Conservation (phyloP, 345 rosid genomes). For the Mallotus nudiflorus region DNA sequence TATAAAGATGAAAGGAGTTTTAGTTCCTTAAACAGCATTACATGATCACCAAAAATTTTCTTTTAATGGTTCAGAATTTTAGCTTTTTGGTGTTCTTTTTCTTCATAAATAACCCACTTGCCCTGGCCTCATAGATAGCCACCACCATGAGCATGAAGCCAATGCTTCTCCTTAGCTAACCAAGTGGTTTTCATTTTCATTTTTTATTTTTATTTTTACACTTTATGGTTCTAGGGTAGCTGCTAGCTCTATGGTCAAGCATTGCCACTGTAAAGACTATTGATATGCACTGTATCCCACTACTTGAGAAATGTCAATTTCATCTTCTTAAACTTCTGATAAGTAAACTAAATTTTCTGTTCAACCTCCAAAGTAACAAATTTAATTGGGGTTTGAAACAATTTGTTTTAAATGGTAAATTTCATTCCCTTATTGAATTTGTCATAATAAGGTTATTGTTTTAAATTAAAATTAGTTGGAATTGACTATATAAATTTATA, state of each 20-base stretch:
- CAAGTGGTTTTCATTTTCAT: too few species aligned
- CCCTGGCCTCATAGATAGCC: neutral
- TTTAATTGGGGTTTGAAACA: too few species aligned
- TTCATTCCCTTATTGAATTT: too few species aligned
- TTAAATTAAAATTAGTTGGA: too few species aligned
- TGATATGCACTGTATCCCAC: slow-evolving; percentile 20
- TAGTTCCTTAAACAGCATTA: neutral
- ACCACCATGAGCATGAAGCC: neutral
- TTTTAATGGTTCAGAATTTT: neutral
- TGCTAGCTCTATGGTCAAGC: neutral
- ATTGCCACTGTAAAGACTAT: slow-evolving; percentile 6
- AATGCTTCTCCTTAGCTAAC: neutral
- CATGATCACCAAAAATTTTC: slow-evolving; percentile 2
- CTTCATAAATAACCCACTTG: too few species aligned
- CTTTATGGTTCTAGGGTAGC: too few species aligned
- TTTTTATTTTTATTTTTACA: too few species aligned
- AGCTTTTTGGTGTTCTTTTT: neutral
- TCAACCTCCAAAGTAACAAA: too few species aligned
- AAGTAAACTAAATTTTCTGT: too few species aligned
- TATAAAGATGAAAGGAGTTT: neutral
- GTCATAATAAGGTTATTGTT: too few species aligned
- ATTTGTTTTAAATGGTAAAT: too few species aligned
- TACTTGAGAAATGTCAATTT: neutral
- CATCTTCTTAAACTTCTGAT: neutral
- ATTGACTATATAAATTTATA: too few species aligned